These are phyloP conservation scores for Beauveria sp. DNA, from an alignment of 2,329 filamentous ascomycete species.

Conservation along the genomic window DNA sequence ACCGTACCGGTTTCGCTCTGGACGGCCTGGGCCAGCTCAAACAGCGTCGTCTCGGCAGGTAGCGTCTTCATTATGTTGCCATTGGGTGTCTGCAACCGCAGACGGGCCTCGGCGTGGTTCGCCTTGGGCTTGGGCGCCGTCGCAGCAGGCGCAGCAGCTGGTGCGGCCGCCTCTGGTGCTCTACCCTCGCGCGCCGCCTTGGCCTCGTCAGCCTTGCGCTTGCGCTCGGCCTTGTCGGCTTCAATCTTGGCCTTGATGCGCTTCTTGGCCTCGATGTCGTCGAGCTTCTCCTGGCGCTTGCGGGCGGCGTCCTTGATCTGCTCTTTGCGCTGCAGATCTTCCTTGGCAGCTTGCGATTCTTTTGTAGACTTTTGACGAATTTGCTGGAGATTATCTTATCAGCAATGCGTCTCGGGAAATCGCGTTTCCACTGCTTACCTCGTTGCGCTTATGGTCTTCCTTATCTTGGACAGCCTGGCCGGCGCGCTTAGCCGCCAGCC, in stretches of 20 bases:
- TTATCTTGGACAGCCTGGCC: conserved; percentile 65
- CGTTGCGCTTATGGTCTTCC: conserved; percentile 75
- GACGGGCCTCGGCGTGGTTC: conserved; percentile 70
- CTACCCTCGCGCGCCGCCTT: conserved; percentile 83
- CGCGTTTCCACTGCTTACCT: conserved; percentile 42
- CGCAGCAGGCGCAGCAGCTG: conserved; percentile 34
- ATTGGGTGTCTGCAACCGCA: conserved; percentile 66
- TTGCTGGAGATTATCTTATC: conserved; percentile 33
- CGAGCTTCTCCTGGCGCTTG: conserved; percentile 82
- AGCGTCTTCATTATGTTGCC: conserved; percentile 84
- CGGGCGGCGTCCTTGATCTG: conserved; percentile 83
- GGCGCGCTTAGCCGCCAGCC: conserved; percentile 65
- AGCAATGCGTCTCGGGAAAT: conserved; percentile 7
- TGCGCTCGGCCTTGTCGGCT: conserved; percentile 84
- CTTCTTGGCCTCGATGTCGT: conserved; percentile 78
- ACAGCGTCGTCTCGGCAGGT: conserved; percentile 82
- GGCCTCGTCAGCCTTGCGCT: conserved; percentile 74
- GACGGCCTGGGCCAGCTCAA: conserved; percentile 78
- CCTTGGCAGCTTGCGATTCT: conserved; percentile 82
- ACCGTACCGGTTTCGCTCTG: conserved; percentile 61
- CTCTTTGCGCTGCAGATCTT: conserved; percentile 80
- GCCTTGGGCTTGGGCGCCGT: conserved; percentile 53
- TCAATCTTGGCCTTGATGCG: conserved; percentile 90
- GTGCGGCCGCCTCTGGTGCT: conserved; percentile 35
- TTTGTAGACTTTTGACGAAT: conserved; percentile 81